phyloP scores from a whole-genome alignment of 371 early-diverging fungal species.

The Mucor piriformis region DNA sequence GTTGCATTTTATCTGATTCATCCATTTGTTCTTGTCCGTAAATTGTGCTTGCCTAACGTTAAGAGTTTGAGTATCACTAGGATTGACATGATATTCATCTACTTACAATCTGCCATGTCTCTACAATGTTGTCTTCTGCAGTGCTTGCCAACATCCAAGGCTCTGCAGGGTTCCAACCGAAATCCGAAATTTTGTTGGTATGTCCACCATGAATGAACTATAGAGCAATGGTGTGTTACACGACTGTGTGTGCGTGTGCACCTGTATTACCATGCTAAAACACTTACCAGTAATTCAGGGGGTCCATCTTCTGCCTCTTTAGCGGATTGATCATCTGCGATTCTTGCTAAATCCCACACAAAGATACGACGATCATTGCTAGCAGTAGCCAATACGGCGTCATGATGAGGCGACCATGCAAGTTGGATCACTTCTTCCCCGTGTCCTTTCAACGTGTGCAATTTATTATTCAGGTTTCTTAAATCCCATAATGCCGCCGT shows the following conservation, averaged over 20 bases:
- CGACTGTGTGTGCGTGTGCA: no score
- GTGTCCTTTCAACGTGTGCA: slow-evolving; percentile 89
- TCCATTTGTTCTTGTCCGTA: slow-evolving; percentile 31
- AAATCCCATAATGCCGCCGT: slow-evolving; percentile 96
- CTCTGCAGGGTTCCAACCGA: slow-evolving; percentile 95
- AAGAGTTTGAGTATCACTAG: no score
- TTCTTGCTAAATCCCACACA: slow-evolving; percentile 94
- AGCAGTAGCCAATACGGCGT: slow-evolving; percentile 90
- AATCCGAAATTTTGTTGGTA: slow-evolving; percentile 94
- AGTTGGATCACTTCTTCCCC: slow-evolving; percentile 90
- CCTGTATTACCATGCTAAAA: no score
- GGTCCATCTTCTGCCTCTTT: slow-evolving; percentile 95
- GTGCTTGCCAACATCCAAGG: slow-evolving; percentile 94
- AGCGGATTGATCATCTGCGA: slow-evolving; percentile 87
- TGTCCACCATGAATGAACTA: slow-evolving; percentile 99
- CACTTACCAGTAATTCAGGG: slow-evolving; percentile 88
- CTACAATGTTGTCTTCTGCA: slow-evolving; percentile 95
- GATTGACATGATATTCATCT: no score
- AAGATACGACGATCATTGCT: slow-evolving; percentile 89
- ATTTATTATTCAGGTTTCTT: slow-evolving; percentile 77
- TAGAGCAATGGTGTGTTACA: not conserved
- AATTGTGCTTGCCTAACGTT: slow-evolving; percentile 32
- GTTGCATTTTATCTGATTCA: slow-evolving; percentile 20
- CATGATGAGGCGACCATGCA: slow-evolving; percentile 94
- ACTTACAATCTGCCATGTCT: slow-evolving; percentile 98